Evolutionary conservation across 2,329 filamentous ascomycete genomes (phyloP).

Genomic region (Septoria petroselini): DNA sequence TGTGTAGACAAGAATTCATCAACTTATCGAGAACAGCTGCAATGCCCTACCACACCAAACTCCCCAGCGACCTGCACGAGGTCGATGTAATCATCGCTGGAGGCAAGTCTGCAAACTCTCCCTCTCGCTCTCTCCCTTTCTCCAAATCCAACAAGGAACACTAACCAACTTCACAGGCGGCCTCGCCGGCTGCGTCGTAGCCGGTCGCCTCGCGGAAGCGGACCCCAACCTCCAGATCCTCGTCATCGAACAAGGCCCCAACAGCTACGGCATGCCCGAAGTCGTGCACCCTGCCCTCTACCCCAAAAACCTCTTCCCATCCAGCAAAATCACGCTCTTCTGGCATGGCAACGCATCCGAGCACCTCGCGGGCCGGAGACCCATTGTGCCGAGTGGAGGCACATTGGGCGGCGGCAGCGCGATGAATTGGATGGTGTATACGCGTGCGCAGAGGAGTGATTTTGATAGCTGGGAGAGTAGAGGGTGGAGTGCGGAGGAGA

Average conservation of each 20-base stretch:
- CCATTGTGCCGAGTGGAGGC: conserved; percentile 45
- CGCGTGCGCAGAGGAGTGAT: conserved; percentile 46
- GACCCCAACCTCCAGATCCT: conserved; percentile 51
- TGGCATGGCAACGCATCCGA: conserved; percentile 50
- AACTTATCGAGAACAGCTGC: background rate
- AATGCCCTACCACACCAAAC: conserved; percentile 23
- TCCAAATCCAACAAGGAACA: too few relatives aligned
- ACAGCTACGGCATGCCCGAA: conserved; percentile 52
- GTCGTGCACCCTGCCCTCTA: conserved; percentile 55
- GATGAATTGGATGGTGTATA: conserved; percentile 46
- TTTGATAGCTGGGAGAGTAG: conserved; percentile 54
- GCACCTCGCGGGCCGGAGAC: conserved; percentile 48
- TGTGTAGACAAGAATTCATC: too few relatives aligned
- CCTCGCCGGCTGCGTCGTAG: conserved; percentile 50
- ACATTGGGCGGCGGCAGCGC: conserved; percentile 59
- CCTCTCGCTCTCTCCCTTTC: too few relatives aligned
- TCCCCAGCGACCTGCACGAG: conserved; percentile 19
- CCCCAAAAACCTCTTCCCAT: conserved; percentile 48
- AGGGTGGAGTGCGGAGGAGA: conserved; percentile 53
- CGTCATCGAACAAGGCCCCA: conserved; percentile 54
- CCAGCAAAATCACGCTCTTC: conserved; percentile 52
- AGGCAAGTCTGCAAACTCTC: conserved; percentile 7
- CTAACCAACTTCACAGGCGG: conserved; percentile 40
- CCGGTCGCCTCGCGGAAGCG: conserved; percentile 51
- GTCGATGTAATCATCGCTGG: conserved; percentile 25